Evolutionary conservation across 768 basidiomycete genomes (phyloP).

Genomic region (Boletus sp.): DNA sequence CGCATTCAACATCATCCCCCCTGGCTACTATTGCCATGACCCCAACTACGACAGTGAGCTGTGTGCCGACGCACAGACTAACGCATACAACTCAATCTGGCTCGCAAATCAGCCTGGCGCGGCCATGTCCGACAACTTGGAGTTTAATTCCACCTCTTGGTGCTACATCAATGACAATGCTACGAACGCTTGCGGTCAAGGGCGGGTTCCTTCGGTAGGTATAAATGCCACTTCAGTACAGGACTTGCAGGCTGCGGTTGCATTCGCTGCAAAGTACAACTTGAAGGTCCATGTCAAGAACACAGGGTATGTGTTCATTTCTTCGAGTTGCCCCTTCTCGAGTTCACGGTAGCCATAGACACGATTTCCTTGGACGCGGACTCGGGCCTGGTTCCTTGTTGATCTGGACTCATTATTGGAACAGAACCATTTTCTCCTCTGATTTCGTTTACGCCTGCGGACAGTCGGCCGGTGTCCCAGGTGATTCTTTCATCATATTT

Average conservation of each 20-base stretch:
- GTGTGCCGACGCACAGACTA: neutral
- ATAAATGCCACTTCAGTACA: neutral
- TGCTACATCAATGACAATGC: neutral
- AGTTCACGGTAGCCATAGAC: neutral
- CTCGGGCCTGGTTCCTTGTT: neutral
- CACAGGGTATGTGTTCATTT: neutral
- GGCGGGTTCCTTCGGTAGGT: neutral
- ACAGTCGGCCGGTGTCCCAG: neutral
- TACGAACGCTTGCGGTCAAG: neutral
- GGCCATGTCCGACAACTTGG: neutral
- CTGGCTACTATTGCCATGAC: neutral
- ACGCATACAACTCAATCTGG: neutral
- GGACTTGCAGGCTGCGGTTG: neutral
- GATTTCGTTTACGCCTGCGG: neutral
- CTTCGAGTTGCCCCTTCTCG: neutral
- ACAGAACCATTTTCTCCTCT: neutral
- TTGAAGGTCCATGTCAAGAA: neutral
- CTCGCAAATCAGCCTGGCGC: neutral
- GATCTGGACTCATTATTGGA: neutral
- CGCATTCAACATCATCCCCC: neutral
- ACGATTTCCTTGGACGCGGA: neutral
- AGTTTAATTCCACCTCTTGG: neutral
- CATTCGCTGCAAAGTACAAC: neutral
- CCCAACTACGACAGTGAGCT: neutral
- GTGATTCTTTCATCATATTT: neutral